These are phyloP conservation scores for Penicillium sp. DNA, from an alignment of 2,329 filamentous ascomycete species.

Conservation along the genomic window DNA sequence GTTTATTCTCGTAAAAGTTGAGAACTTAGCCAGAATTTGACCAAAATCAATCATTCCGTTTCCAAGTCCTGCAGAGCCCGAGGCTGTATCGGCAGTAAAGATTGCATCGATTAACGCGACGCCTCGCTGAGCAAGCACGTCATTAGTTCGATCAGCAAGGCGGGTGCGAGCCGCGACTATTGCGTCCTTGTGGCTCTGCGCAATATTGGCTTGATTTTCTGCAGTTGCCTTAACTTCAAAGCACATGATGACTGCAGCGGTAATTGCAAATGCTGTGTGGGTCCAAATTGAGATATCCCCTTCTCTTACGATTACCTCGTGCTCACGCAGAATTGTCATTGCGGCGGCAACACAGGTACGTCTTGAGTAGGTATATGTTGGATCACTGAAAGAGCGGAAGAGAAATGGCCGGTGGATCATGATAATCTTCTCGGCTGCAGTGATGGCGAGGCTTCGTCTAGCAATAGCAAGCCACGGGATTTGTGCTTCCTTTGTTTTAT, in stretches of 20 bases:
- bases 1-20: conserved; percentile 19
- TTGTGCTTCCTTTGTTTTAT: conserved; percentile 27
- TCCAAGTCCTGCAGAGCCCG: conserved; percentile 1
- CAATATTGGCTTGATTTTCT: conserved; percentile 12
- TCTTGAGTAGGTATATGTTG: conserved; percentile 34
- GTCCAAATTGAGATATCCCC: conserved; percentile 29
- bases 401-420: conserved; percentile 44
- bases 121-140: conserved; percentile 26
- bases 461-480: conserved; percentile 37
- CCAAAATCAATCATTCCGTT: conserved; percentile 19
- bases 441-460: conserved; percentile 39
- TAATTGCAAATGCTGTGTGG: conserved; percentile 29
- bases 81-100: conserved; percentile 17
- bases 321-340: conserved; percentile 38
- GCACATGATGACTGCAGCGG: conserved; percentile 27
- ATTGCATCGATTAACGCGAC: conserved; percentile 28
- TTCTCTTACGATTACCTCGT: conserved; percentile 25
- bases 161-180: conserved; percentile 22
- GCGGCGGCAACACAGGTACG: conserved; percentile 40
- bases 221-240: conserved; percentile 24
- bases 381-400: conserved; percentile 34
- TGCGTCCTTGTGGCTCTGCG: conserved; percentile 22
- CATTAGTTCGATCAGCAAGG: conserved; percentile 19
- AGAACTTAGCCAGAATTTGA: conserved; percentile 22
- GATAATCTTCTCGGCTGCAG: conserved; percentile 43